Evolutionary conservation across 805 yeast species (phyloP).

Genomic region (Maudiozyma pseudohumilis): DNA sequence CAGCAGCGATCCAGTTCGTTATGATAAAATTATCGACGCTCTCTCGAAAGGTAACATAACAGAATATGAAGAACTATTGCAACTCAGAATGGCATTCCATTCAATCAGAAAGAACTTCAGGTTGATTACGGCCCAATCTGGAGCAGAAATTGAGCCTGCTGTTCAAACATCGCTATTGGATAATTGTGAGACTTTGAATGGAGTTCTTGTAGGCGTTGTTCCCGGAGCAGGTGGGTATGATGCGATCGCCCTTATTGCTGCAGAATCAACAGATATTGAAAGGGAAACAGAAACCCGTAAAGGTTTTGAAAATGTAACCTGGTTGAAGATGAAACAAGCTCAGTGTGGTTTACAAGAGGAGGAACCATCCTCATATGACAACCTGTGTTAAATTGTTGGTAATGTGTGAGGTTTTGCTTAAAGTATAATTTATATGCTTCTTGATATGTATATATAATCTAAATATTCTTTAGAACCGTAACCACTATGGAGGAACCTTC

Average conservation of each 20-base stretch:
- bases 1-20: conserved; percentile 27
- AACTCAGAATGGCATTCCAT: conserved; percentile 34
- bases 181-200: conserved; percentile 44
- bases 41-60: conserved; percentile 8
- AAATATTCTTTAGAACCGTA: too few species aligned
- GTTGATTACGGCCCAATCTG: conserved; percentile 50
- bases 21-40: conserved; percentile 23
- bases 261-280: conserved; percentile 33
- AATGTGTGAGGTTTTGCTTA: too few species aligned
- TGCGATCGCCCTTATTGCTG: conserved; percentile 70
- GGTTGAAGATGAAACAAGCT: conserved; percentile 63
- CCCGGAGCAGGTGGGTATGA: conserved; percentile 99
- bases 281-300: conserved; percentile 19
- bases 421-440: too few species aligned
- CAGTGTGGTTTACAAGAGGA: conserved; percentile 48
- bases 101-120: conserved; percentile 50
- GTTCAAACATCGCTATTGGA: conserved; percentile 65
- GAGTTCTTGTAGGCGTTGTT: conserved; percentile 90
- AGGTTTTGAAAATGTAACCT: conserved; percentile 40
- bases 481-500: too few species aligned
- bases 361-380: too few species aligned
- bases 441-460: too few species aligned
- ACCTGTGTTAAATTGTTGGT: too few species aligned
- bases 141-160: conserved; percentile 83
- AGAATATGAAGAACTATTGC: conserved; percentile 21